These are phyloP conservation scores for Aspergillus sclerotiicarbonarius DNA, from an alignment of 495 filamentous ascomycete species.

Conservation along the genomic window DNA sequence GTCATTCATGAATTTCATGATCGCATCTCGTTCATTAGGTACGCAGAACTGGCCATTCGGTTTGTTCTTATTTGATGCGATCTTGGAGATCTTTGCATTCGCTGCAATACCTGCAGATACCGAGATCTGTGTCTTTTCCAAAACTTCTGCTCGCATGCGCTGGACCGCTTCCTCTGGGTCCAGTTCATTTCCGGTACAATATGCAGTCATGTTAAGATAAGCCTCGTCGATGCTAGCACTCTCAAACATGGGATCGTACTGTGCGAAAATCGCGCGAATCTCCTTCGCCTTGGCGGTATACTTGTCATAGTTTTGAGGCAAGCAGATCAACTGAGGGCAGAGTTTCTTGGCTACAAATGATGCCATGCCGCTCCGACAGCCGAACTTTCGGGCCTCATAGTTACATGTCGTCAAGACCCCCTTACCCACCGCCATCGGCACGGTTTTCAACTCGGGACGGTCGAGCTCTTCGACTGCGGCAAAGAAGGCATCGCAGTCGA, in stretches of 20 bases:
- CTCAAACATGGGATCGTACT: constrained; percentile 89
- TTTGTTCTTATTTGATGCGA: constrained; percentile 91
- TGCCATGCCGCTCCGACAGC: constrained; percentile 92
- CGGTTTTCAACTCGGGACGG: constrained; percentile 79
- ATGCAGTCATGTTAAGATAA: constrained; percentile 92
- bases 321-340: constrained; percentile 79
- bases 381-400: constrained; percentile 86
- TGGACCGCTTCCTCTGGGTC: constrained; percentile 69
- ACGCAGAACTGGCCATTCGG: constrained; percentile 89
- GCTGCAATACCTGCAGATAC: constrained; percentile 93
- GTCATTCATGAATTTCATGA: constrained; percentile 81
- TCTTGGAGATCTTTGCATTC: constrained; percentile 92
- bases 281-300: constrained; percentile 90
- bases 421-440: constrained; percentile 91
- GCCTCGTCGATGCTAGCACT: constrained; percentile 94
- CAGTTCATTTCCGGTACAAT: constrained; percentile 67
- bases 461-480: constrained; percentile 93
- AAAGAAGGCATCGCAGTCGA: constrained; percentile 98
- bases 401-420: constrained; percentile 95
- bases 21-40: constrained; percentile 62
- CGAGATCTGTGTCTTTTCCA: constrained; percentile 76
- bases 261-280: constrained; percentile 74
- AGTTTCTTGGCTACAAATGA: constrained; percentile 92
- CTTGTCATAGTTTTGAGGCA: constrained; percentile 85
- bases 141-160: constrained; percentile 73